Conservation (phyloP, 345 rosid genomes). For the Lumnitzera racemosa region DNA sequence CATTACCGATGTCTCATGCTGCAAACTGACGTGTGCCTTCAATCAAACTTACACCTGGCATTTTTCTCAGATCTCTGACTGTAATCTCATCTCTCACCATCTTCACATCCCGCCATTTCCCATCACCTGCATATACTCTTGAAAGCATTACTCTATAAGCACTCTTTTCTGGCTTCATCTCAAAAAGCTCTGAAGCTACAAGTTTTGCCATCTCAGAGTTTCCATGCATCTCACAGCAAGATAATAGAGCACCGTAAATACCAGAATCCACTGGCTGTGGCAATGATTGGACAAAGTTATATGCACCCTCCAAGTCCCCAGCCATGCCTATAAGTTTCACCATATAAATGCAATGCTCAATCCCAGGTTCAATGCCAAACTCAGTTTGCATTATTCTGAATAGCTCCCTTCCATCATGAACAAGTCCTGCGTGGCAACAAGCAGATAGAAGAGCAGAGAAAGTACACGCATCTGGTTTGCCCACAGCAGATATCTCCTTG, state of each 20-base stretch:
- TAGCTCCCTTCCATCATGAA: constrained; percentile 43
- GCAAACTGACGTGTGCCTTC: constrained; percentile 5
- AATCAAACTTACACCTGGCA: constrained; percentile 59
- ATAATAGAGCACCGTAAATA: constrained; percentile 72
- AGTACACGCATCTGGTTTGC: constrained; percentile 59
- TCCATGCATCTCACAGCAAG: constrained; percentile 65
- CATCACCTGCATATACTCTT: constrained; percentile 61
- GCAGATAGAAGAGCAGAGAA: constrained; percentile 72
- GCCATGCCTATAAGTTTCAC: constrained; percentile 75
- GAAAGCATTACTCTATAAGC: constrained; percentile 71
- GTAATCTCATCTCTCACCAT: constrained; percentile 38
- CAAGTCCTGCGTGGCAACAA: constrained; percentile 76
- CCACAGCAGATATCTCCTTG: constrained; percentile 34
- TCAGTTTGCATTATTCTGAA: constrained; percentile 62
- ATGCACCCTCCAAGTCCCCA: constrained; percentile 70
- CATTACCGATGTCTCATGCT: no score
- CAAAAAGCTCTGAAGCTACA: constrained; percentile 44
- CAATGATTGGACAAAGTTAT: constrained; percentile 45
- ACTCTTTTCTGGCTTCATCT: constrained; percentile 44
- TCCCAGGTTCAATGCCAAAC: constrained; percentile 45
- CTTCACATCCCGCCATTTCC: constrained; percentile 66
- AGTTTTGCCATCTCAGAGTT: constrained; percentile 55
- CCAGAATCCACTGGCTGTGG: constrained; percentile 61
- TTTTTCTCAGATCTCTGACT: constrained; percentile 30
- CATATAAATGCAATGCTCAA: constrained; percentile 67